Evolutionary conservation across 148 eudicot genomes (phyloP).

Genomic region (Mesembryanthemum crystallinum): DNA sequence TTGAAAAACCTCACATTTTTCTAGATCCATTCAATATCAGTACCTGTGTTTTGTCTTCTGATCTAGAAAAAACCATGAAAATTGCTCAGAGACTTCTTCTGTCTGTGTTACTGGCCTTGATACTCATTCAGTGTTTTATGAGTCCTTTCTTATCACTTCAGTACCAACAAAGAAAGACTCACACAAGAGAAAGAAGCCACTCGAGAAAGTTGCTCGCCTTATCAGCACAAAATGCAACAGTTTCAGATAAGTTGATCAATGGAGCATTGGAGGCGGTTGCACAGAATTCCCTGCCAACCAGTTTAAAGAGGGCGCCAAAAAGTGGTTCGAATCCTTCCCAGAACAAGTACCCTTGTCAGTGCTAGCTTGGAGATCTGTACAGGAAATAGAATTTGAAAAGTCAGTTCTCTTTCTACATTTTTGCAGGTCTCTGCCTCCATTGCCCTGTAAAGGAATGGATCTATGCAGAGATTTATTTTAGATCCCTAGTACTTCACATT

Average conservation of each 20-base stretch:
- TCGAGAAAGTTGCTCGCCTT: constrained; percentile 29
- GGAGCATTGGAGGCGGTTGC: background rate
- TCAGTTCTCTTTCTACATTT: constrained; percentile 16
- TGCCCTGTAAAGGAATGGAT: constrained; percentile 3
- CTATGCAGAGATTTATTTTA: constrained; percentile 6
- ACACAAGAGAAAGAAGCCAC: constrained; percentile 13
- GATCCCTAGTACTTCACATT: background rate
- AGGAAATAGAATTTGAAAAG: constrained; percentile 1
- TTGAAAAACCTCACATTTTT: constrained; percentile 18
- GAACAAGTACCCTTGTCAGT: constrained; percentile 28
- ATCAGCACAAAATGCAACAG: background rate
- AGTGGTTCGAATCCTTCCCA: constrained; percentile 26
- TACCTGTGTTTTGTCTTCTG: constrained; percentile 14
- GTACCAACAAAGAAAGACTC: background rate
- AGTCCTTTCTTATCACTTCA: constrained; percentile 12
- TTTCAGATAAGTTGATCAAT: constrained; percentile 6
- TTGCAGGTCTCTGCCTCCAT: constrained; percentile 25
- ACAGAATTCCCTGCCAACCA: constrained; percentile 15
- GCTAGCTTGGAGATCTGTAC: constrained; percentile 21
- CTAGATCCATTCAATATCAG: constrained; percentile 15
- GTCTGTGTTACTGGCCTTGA: constrained; percentile 23
- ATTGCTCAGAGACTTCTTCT: constrained; percentile 19
- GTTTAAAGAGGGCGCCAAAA: constrained; percentile 21
- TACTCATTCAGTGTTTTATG: constrained; percentile 20
- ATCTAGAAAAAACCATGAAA: constrained; percentile 31